Evolutionary conservation across 202 grass and related monocot genomes (phyloP).

Genomic region (Eragrostis tef): DNA sequence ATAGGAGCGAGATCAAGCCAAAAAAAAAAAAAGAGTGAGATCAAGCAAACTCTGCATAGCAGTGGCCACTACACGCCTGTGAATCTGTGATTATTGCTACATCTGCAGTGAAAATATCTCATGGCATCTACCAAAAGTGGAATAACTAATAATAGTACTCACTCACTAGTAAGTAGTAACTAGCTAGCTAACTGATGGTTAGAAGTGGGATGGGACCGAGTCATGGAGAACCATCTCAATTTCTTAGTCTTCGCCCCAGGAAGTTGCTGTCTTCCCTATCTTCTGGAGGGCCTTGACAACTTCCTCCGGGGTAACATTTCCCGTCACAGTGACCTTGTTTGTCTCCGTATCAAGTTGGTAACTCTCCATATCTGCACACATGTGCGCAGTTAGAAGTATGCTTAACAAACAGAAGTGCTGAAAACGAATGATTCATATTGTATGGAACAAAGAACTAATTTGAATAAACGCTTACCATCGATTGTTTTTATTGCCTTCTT

Average conservation of each 20-base stretch:
- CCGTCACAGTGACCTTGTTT: conserved; percentile 88
- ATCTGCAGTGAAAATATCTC: conserved; percentile 27
- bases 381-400: background rate
- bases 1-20: background rate
- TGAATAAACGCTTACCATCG: conserved; percentile 51
- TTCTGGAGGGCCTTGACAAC: conserved; percentile 71
- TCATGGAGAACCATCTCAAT: too few species aligned
- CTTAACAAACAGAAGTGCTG: background rate
- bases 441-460: background rate
- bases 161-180: background rate
- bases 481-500: conserved; percentile 95
- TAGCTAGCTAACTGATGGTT: background rate
- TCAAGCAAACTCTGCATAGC: background rate
- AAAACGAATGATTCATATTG: background rate
- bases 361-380: conserved; percentile 80
- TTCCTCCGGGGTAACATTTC: conserved; percentile 64
- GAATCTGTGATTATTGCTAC: background rate
- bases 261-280: conserved; percentile 70
- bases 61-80: background rate
- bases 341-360: conserved; percentile 73
- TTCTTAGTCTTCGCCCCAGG: conserved; percentile 51
- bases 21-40: background rate
- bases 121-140: background rate
- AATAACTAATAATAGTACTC: background rate
- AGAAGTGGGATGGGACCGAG: background rate